Base-by-base conservation (phyloP, 2,329 filamentous ascomycete genomes). In the Verticillium zaregamsianum region DNA sequence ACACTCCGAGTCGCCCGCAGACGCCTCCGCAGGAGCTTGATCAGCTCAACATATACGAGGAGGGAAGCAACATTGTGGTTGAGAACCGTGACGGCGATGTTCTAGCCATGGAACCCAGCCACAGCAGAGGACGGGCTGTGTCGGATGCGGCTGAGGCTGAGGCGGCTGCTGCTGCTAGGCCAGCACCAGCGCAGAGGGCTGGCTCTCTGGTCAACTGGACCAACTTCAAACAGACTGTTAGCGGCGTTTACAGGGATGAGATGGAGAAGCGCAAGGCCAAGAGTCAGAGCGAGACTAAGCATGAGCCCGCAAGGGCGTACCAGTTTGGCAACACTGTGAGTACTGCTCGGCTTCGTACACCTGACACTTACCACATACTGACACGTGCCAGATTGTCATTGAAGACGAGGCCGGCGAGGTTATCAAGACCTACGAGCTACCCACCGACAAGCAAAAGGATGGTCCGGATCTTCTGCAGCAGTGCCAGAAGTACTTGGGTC, bases 61-160 rank as follows among this genome's bases (percentile, higher is more conserved):
- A 97, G 76, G 93, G 93, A 1, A 74, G 88, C 59, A 76, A 96
- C 25, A 84, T 95, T 45, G 79, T 97, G 7, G 86, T 96, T 61
- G 94, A 98, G 74, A 90, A 96, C 68, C 81, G 88, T 65, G 90
- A 97, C 62, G 94, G 94, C 8, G 93, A 97, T 60, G 93, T 97
- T 3, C 73, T 97, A 6, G 86, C 86, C 20, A 85, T 91, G 0
- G 82, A 88, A 66, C 71, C 66, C 17, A 67, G 77, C 37, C 55
- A 7, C 15, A 33, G 31, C 31, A 55, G 54, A 25, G 54, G 54
- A 14, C n/a, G 23, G 8, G 54, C 54, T 11, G 17, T 55, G 7
- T 55, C 31, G 5, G 31, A 31, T 6, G 54, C 25, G 9, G 28
- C 28, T 17, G 45, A 23, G n/a, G 45, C 45, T 11, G 45, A 35